A percentile compares a stretch with the other conserved stretches of the same genome.
These are phyloP conservation scores for Neocallimastix lanati DNA, from an alignment of 192 early-diverging fungal genomes.

Conservation along the genomic window DNA sequence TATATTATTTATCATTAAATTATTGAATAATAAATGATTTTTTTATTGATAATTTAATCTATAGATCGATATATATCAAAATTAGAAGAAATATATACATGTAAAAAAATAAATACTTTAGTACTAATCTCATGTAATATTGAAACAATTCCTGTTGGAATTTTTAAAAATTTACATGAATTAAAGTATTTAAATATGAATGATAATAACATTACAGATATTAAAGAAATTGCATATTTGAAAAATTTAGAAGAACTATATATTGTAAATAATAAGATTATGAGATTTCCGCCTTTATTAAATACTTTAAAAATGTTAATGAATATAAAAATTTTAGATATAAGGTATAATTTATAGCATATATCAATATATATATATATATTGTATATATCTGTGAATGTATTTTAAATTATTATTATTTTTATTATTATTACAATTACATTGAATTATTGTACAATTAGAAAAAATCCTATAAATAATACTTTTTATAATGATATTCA, in stretches of 20 bases:
- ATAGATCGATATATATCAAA: background rate
- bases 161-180: background rate
- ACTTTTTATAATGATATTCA: background rate
- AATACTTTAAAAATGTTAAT: background rate
- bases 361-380: too few species aligned
- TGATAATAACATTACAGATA: background rate
- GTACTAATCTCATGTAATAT: background rate
- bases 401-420: too few species aligned
- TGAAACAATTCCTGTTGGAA: background rate
- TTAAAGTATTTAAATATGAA: background rate
- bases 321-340: background rate
- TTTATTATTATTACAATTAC: too few species aligned
- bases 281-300: background rate
- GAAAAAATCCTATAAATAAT: background rate
- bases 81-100: background rate
- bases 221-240: background rate
- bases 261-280: background rate
- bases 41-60: background rate
- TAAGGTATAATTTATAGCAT: too few species aligned
- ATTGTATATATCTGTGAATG: too few species aligned
- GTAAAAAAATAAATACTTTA: background rate
- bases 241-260: background rate
- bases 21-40: too few species aligned
- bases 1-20: too few species aligned
- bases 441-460: too few species aligned